Conservation (phyloP, 2,329 filamentous ascomycete species). For the Exophiala dermatitidis region DNA sequence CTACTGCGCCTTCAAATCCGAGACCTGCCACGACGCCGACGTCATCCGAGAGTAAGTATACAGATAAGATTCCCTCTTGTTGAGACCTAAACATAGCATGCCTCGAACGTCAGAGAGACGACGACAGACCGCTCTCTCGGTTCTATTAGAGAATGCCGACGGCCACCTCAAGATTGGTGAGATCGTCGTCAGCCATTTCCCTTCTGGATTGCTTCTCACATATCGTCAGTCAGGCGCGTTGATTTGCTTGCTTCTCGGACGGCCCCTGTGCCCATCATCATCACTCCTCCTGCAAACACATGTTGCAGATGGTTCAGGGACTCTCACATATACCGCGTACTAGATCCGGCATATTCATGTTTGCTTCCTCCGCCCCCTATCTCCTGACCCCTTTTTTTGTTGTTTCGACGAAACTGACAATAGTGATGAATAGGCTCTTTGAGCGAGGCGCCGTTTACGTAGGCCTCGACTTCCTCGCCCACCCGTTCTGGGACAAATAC, state of each 20-base stretch:
- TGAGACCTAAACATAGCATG: constrained; percentile 38
- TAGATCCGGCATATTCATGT: constrained; percentile 37
- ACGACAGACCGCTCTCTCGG: constrained; percentile 33
- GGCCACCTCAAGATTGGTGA: constrained; percentile 47
- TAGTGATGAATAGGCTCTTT: constrained; percentile 60
- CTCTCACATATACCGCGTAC: constrained; percentile 16
- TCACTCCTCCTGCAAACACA: constrained; percentile 13
- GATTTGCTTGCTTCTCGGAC: constrained; percentile 29
- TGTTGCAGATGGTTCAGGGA: constrained; percentile 20
- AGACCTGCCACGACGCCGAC: constrained; percentile 89
- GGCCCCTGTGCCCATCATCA: constrained; percentile 13
- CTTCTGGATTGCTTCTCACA: constrained; percentile 44
- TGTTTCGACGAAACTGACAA: constrained; percentile 35
- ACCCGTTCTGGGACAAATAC: constrained; percentile 99
- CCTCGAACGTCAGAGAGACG: constrained; percentile 18
- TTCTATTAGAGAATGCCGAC: constrained; percentile 35
- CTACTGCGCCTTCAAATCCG: constrained; percentile 96
- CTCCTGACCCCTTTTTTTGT: constrained; percentile 31
- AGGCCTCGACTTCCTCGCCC: constrained; percentile 85
- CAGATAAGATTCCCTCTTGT: constrained; percentile 61
- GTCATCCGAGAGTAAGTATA: constrained; percentile 99
- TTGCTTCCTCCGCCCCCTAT: constrained; percentile 37
- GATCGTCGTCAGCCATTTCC: constrained; percentile 50
- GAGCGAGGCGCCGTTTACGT: constrained; percentile 79
- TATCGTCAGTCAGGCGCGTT: constrained; percentile 46